phyloP scores from a whole-genome alignment of 352 stramenopile genomes.

The Halophytophthora polymorphica region DNA sequence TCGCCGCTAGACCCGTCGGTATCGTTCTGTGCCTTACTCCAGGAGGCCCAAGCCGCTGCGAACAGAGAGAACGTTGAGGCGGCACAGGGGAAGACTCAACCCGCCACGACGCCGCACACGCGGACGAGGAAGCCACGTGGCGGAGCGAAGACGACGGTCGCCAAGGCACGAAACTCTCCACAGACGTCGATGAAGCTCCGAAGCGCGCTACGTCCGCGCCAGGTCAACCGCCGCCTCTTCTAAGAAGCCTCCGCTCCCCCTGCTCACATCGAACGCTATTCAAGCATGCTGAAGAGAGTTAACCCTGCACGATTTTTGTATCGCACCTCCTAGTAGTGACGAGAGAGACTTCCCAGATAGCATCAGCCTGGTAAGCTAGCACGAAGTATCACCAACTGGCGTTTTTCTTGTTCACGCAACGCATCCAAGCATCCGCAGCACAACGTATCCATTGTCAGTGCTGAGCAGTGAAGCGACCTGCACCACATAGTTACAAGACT shows the following conservation, averaged over 20 bases:
- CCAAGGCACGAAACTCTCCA: neutral
- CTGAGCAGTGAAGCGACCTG: no score
- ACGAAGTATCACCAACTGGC: no score
- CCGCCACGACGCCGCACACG: conserved; percentile 14
- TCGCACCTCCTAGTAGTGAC: no score
- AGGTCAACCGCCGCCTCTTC: conserved; percentile 32
- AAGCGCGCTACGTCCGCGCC: conserved; percentile 18
- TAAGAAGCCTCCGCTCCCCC: conserved; percentile 3
- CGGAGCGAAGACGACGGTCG: neutral
- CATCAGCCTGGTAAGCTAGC: no score
- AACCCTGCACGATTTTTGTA: no score
- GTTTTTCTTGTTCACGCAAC: no score
- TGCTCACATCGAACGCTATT: no score
- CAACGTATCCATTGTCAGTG: no score
- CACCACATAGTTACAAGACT: no score
- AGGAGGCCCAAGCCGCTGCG: conserved; percentile 13
- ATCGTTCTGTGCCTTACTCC: conserved; percentile 11
- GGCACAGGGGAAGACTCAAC: neutral
- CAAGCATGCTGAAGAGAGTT: no score
- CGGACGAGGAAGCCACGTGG: neutral
- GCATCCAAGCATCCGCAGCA: no score
- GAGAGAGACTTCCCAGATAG: no score
- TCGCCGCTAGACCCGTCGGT: neutral
- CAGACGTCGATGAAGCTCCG: conserved; percentile 6
- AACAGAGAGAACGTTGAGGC: neutral